phyloP scores from a whole-genome alignment of 208 protist species.

The Leishmania gerbilli region DNA sequence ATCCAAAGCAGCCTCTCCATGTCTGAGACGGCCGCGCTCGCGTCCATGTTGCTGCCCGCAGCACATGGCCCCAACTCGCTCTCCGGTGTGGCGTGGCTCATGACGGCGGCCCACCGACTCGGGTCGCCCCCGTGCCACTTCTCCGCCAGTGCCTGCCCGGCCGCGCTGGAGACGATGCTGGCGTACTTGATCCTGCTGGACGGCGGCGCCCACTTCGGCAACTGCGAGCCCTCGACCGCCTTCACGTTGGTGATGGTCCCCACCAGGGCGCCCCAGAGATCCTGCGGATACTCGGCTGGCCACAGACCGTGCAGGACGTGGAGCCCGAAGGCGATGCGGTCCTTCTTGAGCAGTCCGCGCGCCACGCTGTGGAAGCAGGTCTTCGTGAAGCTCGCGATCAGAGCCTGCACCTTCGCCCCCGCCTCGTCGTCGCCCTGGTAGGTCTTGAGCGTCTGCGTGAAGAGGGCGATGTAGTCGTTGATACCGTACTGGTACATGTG shows the following conservation, averaged over 20 bases:
- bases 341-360: slow-evolving; percentile 86
- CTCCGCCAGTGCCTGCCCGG: slow-evolving; percentile 37
- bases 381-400: slow-evolving; percentile 66
- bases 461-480: slow-evolving; percentile 88
- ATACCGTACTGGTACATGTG: slow-evolving; percentile 98
- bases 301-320: slow-evolving; percentile 92
- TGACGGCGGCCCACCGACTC: slow-evolving; percentile 78
- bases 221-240: slow-evolving; percentile 24
- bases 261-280: slow-evolving; percentile 90
- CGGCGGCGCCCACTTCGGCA: slow-evolving; percentile 67
- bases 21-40: slow-evolving; percentile 32
- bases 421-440: slow-evolving; percentile 44
- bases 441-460: slow-evolving; percentile 58
- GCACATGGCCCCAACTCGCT: slow-evolving; percentile 7
- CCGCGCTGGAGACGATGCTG: slow-evolving; percentile 43
- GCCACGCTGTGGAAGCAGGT: slow-evolving; percentile 73
- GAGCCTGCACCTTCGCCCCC: slow-evolving; percentile 49
- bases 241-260: slow-evolving; percentile 47
- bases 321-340: slow-evolving; percentile 94
- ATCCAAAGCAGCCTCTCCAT: slow-evolving; percentile 96
- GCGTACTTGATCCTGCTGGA: slow-evolving; percentile 60
- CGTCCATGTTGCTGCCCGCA: not conserved
- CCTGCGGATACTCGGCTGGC: slow-evolving; percentile 73
- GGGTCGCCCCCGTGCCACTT: slow-evolving; percentile 63
- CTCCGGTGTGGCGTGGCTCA: slow-evolving; percentile 71